phyloP scores from a whole-genome alignment of 2,329 filamentous ascomycete species.

The Reticulascus tulasneorum region DNA sequence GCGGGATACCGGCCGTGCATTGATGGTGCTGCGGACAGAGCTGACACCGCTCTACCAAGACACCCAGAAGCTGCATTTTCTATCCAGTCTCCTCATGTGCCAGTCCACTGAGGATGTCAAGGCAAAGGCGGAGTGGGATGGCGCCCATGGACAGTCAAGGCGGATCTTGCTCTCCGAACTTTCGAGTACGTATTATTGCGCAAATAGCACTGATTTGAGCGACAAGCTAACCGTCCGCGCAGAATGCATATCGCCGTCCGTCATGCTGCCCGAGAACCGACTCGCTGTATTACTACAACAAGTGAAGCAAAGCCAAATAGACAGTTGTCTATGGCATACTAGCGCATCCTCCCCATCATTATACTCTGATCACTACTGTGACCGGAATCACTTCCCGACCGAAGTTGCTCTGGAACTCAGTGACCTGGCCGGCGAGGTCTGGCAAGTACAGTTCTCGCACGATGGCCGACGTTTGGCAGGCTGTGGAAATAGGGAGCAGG shows the following conservation, averaged over 20 bases:
- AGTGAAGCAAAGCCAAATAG: conserved; percentile 79
- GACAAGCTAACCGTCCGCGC: no score
- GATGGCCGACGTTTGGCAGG: conserved; percentile 80
- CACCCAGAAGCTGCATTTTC: conserved; percentile 68
- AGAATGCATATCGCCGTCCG: conserved; percentile 89
- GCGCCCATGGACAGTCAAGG: conserved; percentile 70
- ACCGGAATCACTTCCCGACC: conserved; percentile 73
- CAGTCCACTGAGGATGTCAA: conserved; percentile 72
- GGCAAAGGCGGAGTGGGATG: conserved; percentile 78
- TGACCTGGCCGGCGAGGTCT: conserved; percentile 78
- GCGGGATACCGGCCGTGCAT: conserved; percentile 66
- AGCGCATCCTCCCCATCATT: conserved; percentile 73
- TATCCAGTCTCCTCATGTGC: conserved; percentile 92
- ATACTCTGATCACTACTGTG: conserved; percentile 84
- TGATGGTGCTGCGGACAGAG: conserved; percentile 82
- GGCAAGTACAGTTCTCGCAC: conserved; percentile 87
- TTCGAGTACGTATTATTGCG: conserved; percentile 59
- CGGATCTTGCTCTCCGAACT: conserved; percentile 72
- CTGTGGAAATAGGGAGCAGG: conserved; percentile 68
- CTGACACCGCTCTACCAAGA: conserved; percentile 83
- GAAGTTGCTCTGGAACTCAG: conserved; percentile 66
- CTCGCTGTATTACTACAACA: conserved; percentile 77
- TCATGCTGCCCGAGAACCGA: conserved; percentile 93
- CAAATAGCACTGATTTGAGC: conserved; percentile 33
- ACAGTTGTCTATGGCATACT: conserved; percentile 85